Conservation (phyloP, 2,329 filamentous ascomycete genomes). For the Colletotrichum brevisporum region DNA sequence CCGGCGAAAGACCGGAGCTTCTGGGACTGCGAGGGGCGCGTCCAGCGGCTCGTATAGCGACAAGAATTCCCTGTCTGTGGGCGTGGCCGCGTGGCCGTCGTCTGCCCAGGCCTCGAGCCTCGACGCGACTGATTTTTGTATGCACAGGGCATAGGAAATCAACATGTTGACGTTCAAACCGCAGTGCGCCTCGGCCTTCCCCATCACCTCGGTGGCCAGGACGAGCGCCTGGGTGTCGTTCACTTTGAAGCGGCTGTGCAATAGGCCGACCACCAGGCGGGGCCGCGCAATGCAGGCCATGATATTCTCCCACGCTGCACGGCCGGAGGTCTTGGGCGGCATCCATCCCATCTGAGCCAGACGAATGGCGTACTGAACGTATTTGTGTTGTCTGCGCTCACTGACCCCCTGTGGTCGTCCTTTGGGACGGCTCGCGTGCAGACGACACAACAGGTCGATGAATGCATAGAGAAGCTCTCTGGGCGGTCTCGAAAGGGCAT, state of each 20-base stretch:
- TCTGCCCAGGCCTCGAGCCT: slow-evolving; percentile 42
- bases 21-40: background rate
- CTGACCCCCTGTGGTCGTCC: background rate
- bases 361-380: slow-evolving; percentile 26
- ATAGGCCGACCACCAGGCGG: slow-evolving; percentile 11
- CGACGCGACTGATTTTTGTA: slow-evolving; percentile 37
- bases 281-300: slow-evolving; percentile 30
- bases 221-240: slow-evolving; percentile 16
- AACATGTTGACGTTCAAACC: slow-evolving; percentile 43
- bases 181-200: slow-evolving; percentile 15
- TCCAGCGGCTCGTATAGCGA: slow-evolving; percentile 14
- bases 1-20: background rate
- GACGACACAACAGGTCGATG: slow-evolving; percentile 28
- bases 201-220: slow-evolving; percentile 25
- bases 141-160: slow-evolving; percentile 13
- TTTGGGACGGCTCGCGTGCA: slow-evolving; percentile 26
- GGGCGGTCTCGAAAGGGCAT: background rate
- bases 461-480: slow-evolving; percentile 50
- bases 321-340: background rate
- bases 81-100: slow-evolving; percentile 45
- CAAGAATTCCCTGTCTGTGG: slow-evolving; percentile 9
- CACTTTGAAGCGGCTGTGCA: background rate
- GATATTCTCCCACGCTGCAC: slow-evolving; percentile 36
- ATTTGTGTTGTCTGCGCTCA: background rate
- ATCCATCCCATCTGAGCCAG: slow-evolving; percentile 19